Evolutionary conservation across 371 early-diverging fungal genomes (phyloP), one percentile per base, ranked within the genome.

Genomic region (Rhizopus sp.): DNA sequence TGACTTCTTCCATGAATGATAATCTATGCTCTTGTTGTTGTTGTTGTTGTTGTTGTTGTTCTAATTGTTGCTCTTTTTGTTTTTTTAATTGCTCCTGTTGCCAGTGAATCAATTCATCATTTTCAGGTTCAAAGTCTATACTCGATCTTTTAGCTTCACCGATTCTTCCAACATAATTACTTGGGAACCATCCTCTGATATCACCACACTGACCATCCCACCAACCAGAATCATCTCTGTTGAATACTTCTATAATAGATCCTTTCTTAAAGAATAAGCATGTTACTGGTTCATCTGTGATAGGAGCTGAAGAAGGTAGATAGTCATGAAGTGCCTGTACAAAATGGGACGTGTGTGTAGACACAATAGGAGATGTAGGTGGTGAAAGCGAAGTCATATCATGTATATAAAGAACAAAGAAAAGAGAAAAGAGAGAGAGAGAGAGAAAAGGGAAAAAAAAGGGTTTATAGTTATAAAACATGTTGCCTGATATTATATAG

Each of bases 101-200:
- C 75, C 75, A 75, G 30, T 50, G 42, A 17, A 69, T 69, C 51
- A 63, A 44, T 59, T 71, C 62, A 41, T 61, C 58, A 46, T 63
- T 70, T 35, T 73, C 70, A 30, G 71, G 69, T 52, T 77, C 73
- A 48, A 71, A 77, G 54, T 77, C 73, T 10, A 64, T 49, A 15
- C 59, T 57, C 3, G 62, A 48, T 54, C 78, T 68, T 29, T 62
- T 65, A 15, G 60, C 64, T 33, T 78, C 75, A 31, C 75, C 78
- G 17, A 78, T 71, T 53, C 64, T 62, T 23, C 79, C 76, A 15
- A 80, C 78, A 52, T 77, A 80, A 51, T 75, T 80, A 30, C 71
- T 70, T 29, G 80, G 80, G 56, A 80, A 81, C 79, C 81, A 80
- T 9, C 81, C 81, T 54, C 81, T 62, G 7, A 69, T 56, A 50